Conservation (phyloP, 1,284 basidiomycete genomes). For the Cryptococcus sp. region DNA sequence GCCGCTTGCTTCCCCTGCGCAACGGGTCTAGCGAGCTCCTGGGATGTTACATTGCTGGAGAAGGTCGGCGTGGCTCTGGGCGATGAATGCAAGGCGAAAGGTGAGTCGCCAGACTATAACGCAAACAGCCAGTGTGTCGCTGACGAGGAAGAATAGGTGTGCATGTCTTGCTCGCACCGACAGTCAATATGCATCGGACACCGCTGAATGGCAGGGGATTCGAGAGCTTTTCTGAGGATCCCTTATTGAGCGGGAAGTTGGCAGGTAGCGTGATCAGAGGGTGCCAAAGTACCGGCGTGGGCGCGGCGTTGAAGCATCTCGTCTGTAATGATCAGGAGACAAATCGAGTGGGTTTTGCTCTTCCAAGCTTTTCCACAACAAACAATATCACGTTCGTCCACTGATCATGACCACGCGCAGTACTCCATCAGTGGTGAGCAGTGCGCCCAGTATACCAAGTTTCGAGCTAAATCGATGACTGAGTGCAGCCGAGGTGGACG, state of each 20-base stretch:
- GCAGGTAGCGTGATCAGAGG: constrained; percentile 5
- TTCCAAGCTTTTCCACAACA: constrained; percentile 55
- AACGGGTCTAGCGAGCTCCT: constrained; percentile 73
- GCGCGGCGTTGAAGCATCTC: constrained; percentile 13
- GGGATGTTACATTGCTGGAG: constrained; percentile 67
- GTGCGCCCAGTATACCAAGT: neutral
- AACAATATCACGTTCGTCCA: constrained; percentile 46
- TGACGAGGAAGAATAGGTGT: constrained; percentile 44
- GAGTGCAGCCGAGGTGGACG: constrained; percentile 56
- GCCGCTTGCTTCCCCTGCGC: constrained; percentile 54
- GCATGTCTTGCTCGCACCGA: constrained; percentile 69
- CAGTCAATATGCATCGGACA: constrained; percentile 75
- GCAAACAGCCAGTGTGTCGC: neutral
- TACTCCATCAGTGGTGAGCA: constrained; percentile 16
- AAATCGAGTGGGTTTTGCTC: constrained; percentile 63
- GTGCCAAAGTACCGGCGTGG: constrained; percentile 9
- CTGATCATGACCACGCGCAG: neutral
- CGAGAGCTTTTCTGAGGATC: constrained; percentile 32
- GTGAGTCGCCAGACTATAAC: constrained; percentile 21
- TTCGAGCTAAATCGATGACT: constrained; percentile 12
- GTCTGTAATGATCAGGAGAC: constrained; percentile 17
- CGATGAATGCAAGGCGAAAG: constrained; percentile 67
- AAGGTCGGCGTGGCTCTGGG: constrained; percentile 65
- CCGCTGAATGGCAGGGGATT: constrained; percentile 69
- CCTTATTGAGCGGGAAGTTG: constrained; percentile 7